Conservation (phyloP, 2,329 filamentous ascomycete genomes). For the Raffaelea deltoideospora region DNA sequence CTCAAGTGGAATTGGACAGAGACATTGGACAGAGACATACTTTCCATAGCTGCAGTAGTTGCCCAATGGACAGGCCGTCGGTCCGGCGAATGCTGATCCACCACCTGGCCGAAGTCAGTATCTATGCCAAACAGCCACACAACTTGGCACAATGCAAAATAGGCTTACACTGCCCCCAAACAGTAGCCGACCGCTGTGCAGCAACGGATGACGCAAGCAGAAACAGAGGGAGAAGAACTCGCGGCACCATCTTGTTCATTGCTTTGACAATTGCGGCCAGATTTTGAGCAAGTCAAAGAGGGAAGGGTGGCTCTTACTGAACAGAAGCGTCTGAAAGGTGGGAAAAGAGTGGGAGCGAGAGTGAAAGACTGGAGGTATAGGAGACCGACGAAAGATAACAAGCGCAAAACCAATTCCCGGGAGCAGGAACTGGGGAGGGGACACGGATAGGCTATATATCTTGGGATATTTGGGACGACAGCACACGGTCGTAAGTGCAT, state of each 20-base stretch:
- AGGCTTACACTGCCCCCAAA: background rate
- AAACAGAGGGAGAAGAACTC: background rate
- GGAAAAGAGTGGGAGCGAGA: background rate
- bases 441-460: background rate
- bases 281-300: background rate
- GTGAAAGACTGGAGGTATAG: background rate
- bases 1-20: background rate
- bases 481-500: too few relatives aligned
- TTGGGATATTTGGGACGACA: too few relatives aligned
- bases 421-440: background rate
- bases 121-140: background rate
- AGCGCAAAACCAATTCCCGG: too few relatives aligned
- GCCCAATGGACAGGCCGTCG: background rate
- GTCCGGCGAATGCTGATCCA: background rate
- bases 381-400: background rate
- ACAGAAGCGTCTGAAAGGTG: background rate
- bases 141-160: background rate
- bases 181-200: background rate
- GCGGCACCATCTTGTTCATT: background rate
- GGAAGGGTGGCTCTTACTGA: background rate
- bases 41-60: background rate
- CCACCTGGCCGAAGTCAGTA: too few relatives aligned
- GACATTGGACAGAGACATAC: background rate
- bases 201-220: background rate
- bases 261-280: background rate